Base-by-base conservation (phyloP, 352 stramenopile species). In the Hyphochytrium catenoides region DNA sequence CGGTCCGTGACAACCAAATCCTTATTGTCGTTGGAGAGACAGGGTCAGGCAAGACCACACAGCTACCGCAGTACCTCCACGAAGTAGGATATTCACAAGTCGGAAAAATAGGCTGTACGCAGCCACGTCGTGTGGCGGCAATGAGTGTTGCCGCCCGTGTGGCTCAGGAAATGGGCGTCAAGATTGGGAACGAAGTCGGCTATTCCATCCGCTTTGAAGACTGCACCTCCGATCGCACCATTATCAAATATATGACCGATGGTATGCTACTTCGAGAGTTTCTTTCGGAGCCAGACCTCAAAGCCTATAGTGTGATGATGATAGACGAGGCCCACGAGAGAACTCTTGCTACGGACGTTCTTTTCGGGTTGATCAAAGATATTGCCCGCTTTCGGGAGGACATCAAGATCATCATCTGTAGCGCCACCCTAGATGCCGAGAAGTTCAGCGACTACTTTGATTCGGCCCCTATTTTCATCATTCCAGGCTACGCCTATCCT, bases 141-240 rank as follows among this genome's bases (percentile, higher is more conserved):
- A 99, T 99, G 88, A 95, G 75, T 47, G 89, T 99, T n/a, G 91
- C 92, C 3, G 78, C 89, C 16, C 88, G 93, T 52, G 93, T 99
- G 3, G 77, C 90, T 3, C 62, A 98, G 40, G 93, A 99, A 54
- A 96, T 98, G 84, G 74, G 91, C 52, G 75, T 93, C 9, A 87
- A 90, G 45, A 52, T 98, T 4, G 91, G 91, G 8, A 76, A 95
- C 32, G 82, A 97, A 57, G 89, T 97, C 17, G 91, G 91, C 0
- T 98, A 98, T 55, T 88, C 73, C 19, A 98, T 99, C 47, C 86
- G 93, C 38, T 99, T 99, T 50, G 91, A 99, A 52, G 93, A 98
- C 54, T 96, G 86, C 46, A 99, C 91, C 16, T 94, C 68, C 39
- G 78, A 95, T 39, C 79, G 90, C 34, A 99, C 93, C 1, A 53